Percentiles rank a stretch among this genome's conserved stretches.
Conservation (phyloP, 129 eudicot species). For the Lactuca sativa region DNA sequence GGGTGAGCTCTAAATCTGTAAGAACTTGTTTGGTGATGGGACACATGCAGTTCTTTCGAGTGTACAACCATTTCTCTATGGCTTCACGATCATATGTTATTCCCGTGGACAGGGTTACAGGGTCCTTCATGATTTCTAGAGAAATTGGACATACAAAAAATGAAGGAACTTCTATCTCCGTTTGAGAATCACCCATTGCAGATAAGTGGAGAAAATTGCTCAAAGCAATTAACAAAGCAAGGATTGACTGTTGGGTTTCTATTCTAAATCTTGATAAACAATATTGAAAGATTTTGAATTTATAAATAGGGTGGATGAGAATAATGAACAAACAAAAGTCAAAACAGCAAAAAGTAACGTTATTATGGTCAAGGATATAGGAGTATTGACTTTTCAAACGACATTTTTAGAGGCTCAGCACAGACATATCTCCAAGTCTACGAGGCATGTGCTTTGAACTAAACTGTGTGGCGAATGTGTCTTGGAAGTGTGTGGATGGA, state of each 20-base stretch:
- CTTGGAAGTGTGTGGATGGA: slow-evolving; percentile 13
- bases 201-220: neutral
- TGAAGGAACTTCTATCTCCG: slow-evolving; percentile 43
- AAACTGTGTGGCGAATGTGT: slow-evolving; percentile 14
- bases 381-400: neutral
- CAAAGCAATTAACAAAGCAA: neutral
- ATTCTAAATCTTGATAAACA: neutral
- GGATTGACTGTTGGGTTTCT: neutral
- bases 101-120: slow-evolving; percentile 44
- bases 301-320: neutral
- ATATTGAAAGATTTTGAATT: neutral
- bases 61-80: slow-evolving; percentile 45
- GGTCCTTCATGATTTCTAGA: slow-evolving; percentile 50
- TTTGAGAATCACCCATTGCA: slow-evolving; percentile 9
- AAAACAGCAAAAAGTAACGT: slow-evolving; percentile 22
- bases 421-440: neutral
- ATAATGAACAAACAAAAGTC: slow-evolving; percentile 22
- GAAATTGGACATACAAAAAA: slow-evolving; percentile 49
- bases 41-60: slow-evolving; percentile 26
- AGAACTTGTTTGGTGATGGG: slow-evolving; percentile 47
- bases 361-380: neutral
- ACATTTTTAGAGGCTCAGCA: neutral
- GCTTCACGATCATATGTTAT: slow-evolving; percentile 51
- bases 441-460: neutral
- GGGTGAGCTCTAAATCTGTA: slow-evolving; percentile 16